phyloP scores from a whole-genome alignment of 257 asterid species.

The Capsicum pubescens region DNA sequence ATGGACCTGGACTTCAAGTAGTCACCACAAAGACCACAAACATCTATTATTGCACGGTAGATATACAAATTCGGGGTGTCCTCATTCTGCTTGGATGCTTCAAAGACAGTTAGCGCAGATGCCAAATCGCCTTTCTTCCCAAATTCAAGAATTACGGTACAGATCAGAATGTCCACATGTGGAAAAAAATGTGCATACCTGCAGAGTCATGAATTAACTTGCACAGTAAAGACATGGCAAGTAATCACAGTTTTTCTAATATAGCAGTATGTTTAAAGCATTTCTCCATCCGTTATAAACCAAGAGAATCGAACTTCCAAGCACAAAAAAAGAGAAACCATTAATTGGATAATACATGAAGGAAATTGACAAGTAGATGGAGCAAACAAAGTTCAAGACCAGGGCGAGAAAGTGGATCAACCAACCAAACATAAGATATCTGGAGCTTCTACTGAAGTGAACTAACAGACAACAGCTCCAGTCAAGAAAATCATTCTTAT shows the following conservation, averaged over 20 bases:
- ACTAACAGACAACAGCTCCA: not conserved
- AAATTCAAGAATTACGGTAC: conserved; percentile 76
- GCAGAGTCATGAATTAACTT: conserved; percentile 36
- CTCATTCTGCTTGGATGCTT: conserved; percentile 58
- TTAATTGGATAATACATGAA: not conserved
- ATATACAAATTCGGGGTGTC: conserved; percentile 72
- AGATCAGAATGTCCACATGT: conserved; percentile 59
- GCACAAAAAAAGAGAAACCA: conserved; percentile 7
- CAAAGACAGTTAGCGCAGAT: conserved; percentile 76
- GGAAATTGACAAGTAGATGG: conserved; percentile 16
- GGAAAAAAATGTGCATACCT: conserved; percentile 73
- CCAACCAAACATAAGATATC: conserved; percentile 7
- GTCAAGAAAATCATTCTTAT: not conserved
- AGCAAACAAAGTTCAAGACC: conserved; percentile 25
- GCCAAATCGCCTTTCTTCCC: conserved; percentile 82
- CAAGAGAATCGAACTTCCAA: not conserved
- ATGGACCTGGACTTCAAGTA: conserved; percentile 78
- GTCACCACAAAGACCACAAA: conserved; percentile 93
- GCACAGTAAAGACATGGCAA: not conserved
- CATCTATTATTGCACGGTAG: conserved; percentile 88
- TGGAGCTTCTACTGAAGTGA: not conserved
- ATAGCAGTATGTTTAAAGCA: not conserved
- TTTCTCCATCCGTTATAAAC: not conserved
- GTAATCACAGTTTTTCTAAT: conserved; percentile 10
- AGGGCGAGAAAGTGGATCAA: not conserved